A percentile compares a stretch with the other conserved stretches of the same genome.
phyloP scores from a whole-genome alignment of 1,139 yeast species.

The Taphrina communis region DNA sequence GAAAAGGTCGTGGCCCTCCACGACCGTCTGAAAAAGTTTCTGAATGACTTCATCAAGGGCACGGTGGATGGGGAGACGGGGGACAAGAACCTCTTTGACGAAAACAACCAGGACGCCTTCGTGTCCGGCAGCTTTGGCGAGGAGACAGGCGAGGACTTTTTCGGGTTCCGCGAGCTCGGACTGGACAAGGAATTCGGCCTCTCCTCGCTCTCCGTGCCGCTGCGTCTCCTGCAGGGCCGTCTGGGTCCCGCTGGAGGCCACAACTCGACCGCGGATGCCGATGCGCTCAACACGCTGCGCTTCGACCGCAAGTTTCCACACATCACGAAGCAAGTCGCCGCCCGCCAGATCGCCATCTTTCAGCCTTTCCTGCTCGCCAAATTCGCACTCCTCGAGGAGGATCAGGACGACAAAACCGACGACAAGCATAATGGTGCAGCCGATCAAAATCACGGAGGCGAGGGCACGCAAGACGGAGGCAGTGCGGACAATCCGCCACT shows the following conservation, averaged over 20 bases:
- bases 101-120: slow-evolving; percentile 84
- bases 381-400: slow-evolving; percentile 49
- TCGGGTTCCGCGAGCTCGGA: slow-evolving; percentile 93
- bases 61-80: slow-evolving; percentile 65
- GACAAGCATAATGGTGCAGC: too few relatives aligned
- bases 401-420: slow-evolving; percentile 51
- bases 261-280: slow-evolving; percentile 45
- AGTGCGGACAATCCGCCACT: slow-evolving; percentile 49
- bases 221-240: slow-evolving; percentile 82
- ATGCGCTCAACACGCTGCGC: slow-evolving; percentile 43
- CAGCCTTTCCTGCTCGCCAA: slow-evolving; percentile 60
- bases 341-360: slow-evolving; percentile 63
- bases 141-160: slow-evolving; percentile 89
- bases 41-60: slow-evolving; percentile 70
- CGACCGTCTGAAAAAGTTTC: slow-evolving; percentile 59
- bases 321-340: slow-evolving; percentile 59
- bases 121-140: slow-evolving; percentile 92
- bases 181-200: slow-evolving; percentile 91
- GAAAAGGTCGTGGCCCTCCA: slow-evolving; percentile 72
- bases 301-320: slow-evolving; percentile 53
- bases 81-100: slow-evolving; percentile 66
- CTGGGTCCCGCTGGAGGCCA: slow-evolving; percentile 54
- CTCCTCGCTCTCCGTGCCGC: slow-evolving; percentile 82
- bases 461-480: too few relatives aligned
- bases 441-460: too few relatives aligned